Conservation (phyloP, 352 stramenopile species). For the Phytophthora pseudosyringae region DNA sequence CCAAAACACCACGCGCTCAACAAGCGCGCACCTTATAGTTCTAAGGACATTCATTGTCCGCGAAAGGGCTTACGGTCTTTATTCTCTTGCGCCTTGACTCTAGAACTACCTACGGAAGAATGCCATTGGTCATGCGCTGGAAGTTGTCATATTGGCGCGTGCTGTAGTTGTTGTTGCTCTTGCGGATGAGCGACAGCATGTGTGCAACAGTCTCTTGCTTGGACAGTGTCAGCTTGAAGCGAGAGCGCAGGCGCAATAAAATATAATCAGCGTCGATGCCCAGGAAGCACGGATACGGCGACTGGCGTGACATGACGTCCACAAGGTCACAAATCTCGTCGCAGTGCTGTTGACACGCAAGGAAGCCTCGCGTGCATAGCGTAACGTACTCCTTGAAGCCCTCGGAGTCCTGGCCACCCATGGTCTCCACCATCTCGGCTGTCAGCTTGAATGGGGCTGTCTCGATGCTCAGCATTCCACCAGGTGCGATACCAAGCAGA, state of each 20-base stretch:
- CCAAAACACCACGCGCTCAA: constrained; percentile 22
- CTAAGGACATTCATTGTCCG: constrained; percentile 16
- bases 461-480: constrained; percentile 99
- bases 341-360: constrained; percentile 95
- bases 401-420: constrained; percentile 92
- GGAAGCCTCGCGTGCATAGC: constrained; percentile 97
- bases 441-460: constrained; percentile 99
- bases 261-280: constrained; percentile 86
- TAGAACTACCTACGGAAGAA: constrained; percentile 68
- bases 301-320: constrained; percentile 96
- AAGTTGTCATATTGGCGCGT: constrained; percentile 95
- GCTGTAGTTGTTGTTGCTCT: constrained; percentile 94
- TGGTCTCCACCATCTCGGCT: constrained; percentile 98
- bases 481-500: constrained; percentile 97
- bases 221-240: constrained; percentile 88
- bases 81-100: constrained; percentile 14
- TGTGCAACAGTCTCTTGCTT: constrained; percentile 92
- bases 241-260: constrained; percentile 83
- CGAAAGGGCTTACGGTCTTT: constrained; percentile 14
- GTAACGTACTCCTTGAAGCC: constrained; percentile 98
- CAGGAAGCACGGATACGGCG: constrained; percentile 97
- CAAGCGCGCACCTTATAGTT: constrained; percentile 24
- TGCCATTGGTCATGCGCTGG: constrained; percentile 95
- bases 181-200: constrained; percentile 90
- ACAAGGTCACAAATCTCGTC: constrained; percentile 97